A percentile compares a stretch with the other conserved stretches of the same genome.
Evolutionary conservation across 2,329 filamentous ascomycete genomes (phyloP).

Genomic region (Penicillium sp.): DNA sequence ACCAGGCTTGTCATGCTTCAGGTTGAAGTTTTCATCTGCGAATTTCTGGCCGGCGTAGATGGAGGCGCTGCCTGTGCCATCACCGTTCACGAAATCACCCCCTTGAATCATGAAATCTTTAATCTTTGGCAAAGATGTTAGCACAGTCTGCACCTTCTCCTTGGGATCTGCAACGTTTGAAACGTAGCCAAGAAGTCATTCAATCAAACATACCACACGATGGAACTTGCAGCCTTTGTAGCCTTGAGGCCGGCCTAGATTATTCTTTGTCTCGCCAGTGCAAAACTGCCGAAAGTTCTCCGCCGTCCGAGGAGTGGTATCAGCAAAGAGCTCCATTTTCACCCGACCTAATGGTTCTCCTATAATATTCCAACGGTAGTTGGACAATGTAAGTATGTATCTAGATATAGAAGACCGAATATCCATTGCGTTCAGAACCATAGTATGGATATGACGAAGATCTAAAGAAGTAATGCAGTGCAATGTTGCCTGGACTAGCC

Average conservation of each 20-base stretch:
- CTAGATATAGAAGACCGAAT: neutral
- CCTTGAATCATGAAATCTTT: slow-evolving; percentile 97
- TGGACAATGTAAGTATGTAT: neutral
- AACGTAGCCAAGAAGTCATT: neutral
- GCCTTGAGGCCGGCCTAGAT: slow-evolving; percentile 73
- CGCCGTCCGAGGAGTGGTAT: slow-evolving; percentile 79
- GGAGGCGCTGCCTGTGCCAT: slow-evolving; percentile 81
- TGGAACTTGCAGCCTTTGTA: slow-evolving; percentile 96
- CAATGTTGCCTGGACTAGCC: neutral
- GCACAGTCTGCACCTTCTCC: slow-evolving; percentile 8
- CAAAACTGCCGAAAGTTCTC: slow-evolving; percentile 98
- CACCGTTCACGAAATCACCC: slow-evolving; percentile 89
- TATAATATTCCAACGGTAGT: slow-evolving; percentile 31
- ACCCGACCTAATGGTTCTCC: slow-evolving; percentile 82
- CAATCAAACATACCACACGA: slow-evolving; percentile 66
- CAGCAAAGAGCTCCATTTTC: slow-evolving; percentile 84
- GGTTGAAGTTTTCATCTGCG: slow-evolving; percentile 80
- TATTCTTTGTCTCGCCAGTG: slow-evolving; percentile 83
- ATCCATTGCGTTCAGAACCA: neutral
- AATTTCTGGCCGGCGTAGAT: slow-evolving; percentile 87
- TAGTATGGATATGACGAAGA: neutral
- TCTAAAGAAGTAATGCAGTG: neutral
- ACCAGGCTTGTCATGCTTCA: slow-evolving; percentile 75
- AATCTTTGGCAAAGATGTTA: slow-evolving; percentile 57
- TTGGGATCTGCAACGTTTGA: neutral